These are phyloP conservation scores for Craterostigma plantagineum DNA, from an alignment of 257 asterid genomes.

Conservation along the genomic window DNA sequence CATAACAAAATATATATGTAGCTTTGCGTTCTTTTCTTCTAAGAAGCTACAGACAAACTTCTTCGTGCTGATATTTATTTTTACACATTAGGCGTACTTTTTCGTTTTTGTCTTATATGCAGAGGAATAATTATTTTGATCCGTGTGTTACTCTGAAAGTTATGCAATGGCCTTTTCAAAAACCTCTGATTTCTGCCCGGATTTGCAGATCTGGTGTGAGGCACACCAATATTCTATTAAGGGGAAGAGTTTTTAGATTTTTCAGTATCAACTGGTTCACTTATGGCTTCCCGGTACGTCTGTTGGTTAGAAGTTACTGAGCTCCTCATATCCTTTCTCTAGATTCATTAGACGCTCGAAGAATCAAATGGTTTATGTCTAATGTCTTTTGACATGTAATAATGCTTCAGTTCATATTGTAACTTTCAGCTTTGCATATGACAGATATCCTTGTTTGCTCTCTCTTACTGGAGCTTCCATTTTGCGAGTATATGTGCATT, in stretches of 20 bases:
- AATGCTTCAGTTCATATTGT: constrained; percentile 12
- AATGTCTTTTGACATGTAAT: neutral
- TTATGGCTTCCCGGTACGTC: constrained; percentile 91
- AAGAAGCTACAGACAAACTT: neutral
- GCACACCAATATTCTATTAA: constrained; percentile 80
- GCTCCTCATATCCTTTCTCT: neutral
- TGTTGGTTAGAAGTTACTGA: neutral
- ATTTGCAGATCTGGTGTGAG: constrained; percentile 83
- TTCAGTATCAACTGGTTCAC: constrained; percentile 98
- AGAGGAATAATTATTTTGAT: neutral
- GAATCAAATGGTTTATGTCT: neutral
- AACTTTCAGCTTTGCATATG: constrained; percentile 27
- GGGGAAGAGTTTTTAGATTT: constrained; percentile 69
- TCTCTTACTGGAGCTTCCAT: constrained; percentile 96
- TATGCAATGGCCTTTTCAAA: constrained; percentile 2
- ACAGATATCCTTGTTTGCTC: constrained; percentile 84
- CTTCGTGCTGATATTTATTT: too few relatives aligned
- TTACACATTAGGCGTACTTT: too few relatives aligned
- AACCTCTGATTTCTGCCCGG: constrained; percentile 7
- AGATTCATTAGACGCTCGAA: neutral
- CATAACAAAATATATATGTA: too few relatives aligned
- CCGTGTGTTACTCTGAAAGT: constrained; percentile 2
- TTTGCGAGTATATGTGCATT: constrained; percentile 97
- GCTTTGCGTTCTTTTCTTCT: too few relatives aligned
- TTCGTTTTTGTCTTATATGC: too few relatives aligned